A percentile compares a stretch with the other conserved stretches of the same genome.
Conservation (phyloP, 768 basidiomycete genomes). For the Russula sp. region DNA sequence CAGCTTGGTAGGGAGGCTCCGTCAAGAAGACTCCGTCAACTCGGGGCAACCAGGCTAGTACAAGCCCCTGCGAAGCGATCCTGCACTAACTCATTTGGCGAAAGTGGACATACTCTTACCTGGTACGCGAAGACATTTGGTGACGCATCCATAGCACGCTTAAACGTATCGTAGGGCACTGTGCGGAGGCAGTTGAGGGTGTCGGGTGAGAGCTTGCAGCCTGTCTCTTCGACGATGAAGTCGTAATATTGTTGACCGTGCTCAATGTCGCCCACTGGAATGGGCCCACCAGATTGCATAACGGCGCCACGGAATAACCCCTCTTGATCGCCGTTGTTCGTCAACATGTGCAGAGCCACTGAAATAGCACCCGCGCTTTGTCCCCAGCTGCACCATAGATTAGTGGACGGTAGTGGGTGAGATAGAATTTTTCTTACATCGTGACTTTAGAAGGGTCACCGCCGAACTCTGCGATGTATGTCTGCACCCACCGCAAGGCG, state of each 20-base stretch:
- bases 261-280: slow-evolving; percentile 24
- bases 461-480: slow-evolving; percentile 56
- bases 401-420: not conserved
- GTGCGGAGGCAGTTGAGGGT: slow-evolving; percentile 39
- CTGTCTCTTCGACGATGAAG: slow-evolving; percentile 31
- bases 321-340: slow-evolving; percentile 33
- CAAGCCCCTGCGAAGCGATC: slow-evolving; percentile 20
- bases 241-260: slow-evolving; percentile 36
- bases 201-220: slow-evolving; percentile 31
- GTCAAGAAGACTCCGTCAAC: slow-evolving; percentile 26
- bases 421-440: slow-evolving; percentile 33
- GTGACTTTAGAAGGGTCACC: slow-evolving; percentile 58
- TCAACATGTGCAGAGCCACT: slow-evolving; percentile 36
- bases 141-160: slow-evolving; percentile 29
- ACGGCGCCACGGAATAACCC: slow-evolving; percentile 38
- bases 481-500: slow-evolving; percentile 63
- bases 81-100: not conserved
- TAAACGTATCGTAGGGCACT: slow-evolving; percentile 29
- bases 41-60: slow-evolving; percentile 25
- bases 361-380: slow-evolving; percentile 50
- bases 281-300: slow-evolving; percentile 43
- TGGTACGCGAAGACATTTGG: slow-evolving; percentile 30
- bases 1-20: slow-evolving; percentile 21
- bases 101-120: slow-evolving; percentile 17
- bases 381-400: slow-evolving; percentile 34